Evolutionary conservation across 2,329 filamentous ascomycete species (phyloP).

Genomic region (Alternaria arbusti): DNA sequence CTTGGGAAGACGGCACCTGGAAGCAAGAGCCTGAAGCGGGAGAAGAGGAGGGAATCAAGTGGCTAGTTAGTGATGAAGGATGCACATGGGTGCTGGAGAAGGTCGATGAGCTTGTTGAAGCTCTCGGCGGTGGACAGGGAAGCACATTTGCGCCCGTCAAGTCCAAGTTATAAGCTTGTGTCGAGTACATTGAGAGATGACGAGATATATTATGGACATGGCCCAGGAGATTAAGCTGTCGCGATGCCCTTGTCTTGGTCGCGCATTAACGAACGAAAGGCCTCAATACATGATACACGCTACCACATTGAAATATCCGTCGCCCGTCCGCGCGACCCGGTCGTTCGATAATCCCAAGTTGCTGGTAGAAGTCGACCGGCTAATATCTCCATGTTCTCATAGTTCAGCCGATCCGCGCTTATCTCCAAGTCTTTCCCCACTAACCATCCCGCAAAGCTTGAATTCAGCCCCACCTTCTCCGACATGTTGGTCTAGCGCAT

Average conservation of each 20-base stretch:
- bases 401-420: background rate
- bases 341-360: background rate
- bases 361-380: background rate
- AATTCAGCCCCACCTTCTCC: background rate
- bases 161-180: slow-evolving; percentile 26
- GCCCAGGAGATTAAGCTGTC: background rate
- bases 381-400: background rate
- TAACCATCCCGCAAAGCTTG: background rate
- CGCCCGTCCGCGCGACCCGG: background rate
- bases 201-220: background rate
- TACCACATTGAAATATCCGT: background rate
- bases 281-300: background rate
- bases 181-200: background rate
- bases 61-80: slow-evolving; percentile 70
- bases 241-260: background rate
- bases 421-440: background rate
- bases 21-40: slow-evolving; percentile 54
- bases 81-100: slow-evolving; percentile 67
- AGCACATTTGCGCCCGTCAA: slow-evolving; percentile 40
- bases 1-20: slow-evolving; percentile 69
- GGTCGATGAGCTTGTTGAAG: slow-evolving; percentile 65
- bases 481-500: background rate
- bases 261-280: background rate
- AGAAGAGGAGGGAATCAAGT: slow-evolving; percentile 63
- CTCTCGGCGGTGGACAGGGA: slow-evolving; percentile 36